phyloP scores from a whole-genome alignment of 2,329 filamentous ascomycete genomes.

The Fusarium devonianum region DNA sequence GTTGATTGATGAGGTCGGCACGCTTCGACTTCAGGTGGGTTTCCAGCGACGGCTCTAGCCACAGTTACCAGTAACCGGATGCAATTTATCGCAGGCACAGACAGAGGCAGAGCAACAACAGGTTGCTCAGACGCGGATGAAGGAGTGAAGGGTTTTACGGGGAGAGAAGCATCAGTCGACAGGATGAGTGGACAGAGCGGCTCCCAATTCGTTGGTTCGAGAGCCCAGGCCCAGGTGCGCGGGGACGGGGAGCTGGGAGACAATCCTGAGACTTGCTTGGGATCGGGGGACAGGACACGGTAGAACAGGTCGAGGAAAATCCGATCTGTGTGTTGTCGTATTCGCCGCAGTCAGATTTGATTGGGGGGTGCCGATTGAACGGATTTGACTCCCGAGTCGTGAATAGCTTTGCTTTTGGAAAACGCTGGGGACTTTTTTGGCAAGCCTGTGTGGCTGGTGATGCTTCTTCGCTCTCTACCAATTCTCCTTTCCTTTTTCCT shows the following conservation, averaged over 20 bases:
- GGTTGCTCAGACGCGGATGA: constrained; percentile 29
- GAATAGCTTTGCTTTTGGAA: constrained; percentile 13
- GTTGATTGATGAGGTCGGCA: constrained; percentile 31
- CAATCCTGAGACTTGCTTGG: constrained; percentile 29
- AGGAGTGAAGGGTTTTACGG: constrained; percentile 40
- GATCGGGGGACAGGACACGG: constrained; percentile 14
- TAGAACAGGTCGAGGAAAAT: constrained; percentile 12
- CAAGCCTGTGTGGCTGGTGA: constrained; percentile 16
- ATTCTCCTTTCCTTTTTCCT: constrained; percentile 7
- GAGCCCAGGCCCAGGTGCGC: constrained; percentile 28
- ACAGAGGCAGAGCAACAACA: constrained; percentile 22
- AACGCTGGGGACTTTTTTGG: constrained; percentile 22
- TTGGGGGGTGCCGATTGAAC: constrained; percentile 21
- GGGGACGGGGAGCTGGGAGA: constrained; percentile 35
- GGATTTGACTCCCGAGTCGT: constrained; percentile 19
- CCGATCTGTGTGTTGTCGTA: constrained; percentile 30
- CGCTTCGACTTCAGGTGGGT: constrained; percentile 35
- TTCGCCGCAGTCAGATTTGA: constrained; percentile 31
- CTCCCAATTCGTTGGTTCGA: constrained; percentile 41
- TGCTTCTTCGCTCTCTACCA: constrained; percentile 16
- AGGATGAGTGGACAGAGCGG: constrained; percentile 39
- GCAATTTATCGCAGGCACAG: constrained; percentile 9
- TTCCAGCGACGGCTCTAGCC: constrained; percentile 6
- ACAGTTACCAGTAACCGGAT: constrained; percentile 24
- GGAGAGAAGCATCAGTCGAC: constrained; percentile 39